Evolutionary conservation across 2,329 filamentous ascomycete species (phyloP).

Genomic region (Blastomyces parvus): DNA sequence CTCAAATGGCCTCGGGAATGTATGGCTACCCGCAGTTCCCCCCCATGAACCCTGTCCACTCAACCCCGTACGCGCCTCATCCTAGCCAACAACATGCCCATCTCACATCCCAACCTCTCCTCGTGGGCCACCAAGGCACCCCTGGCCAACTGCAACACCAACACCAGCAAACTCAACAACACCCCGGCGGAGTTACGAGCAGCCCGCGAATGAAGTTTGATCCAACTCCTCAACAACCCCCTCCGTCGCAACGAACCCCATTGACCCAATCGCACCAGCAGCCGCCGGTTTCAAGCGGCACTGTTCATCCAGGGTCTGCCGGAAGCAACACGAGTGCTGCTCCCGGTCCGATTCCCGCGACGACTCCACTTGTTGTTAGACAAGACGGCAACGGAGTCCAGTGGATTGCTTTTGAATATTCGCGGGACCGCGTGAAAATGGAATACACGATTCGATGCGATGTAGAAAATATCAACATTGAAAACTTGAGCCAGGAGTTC

Average conservation of each 20-base stretch:
- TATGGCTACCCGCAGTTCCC: slow-evolving; percentile 60
- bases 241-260: slow-evolving; percentile 28
- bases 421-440: slow-evolving; percentile 95
- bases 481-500: slow-evolving; percentile 75
- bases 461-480: slow-evolving; percentile 90
- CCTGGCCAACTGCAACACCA: slow-evolving; percentile 38
- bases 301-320: slow-evolving; percentile 29
- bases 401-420: slow-evolving; percentile 99
- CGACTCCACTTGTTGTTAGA: slow-evolving; percentile 83
- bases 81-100: slow-evolving; percentile 46
- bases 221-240: slow-evolving; percentile 32
- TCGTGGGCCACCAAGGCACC: slow-evolving; percentile 39
- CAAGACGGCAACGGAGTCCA: slow-evolving; percentile 96
- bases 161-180: slow-evolving; percentile 38
- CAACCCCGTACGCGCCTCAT: slow-evolving; percentile 49
- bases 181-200: slow-evolving; percentile 55
- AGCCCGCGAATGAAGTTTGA: slow-evolving; percentile 46
- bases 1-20: slow-evolving; percentile 74
- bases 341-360: slow-evolving; percentile 91
- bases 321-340: slow-evolving; percentile 75
- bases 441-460: slow-evolving; percentile 98
- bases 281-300: slow-evolving; percentile 35
- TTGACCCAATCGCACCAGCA: slow-evolving; percentile 36
- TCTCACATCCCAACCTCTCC: slow-evolving; percentile 45
- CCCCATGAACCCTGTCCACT: slow-evolving; percentile 44